Evolutionary conservation across 2,329 filamentous ascomycete genomes (phyloP).

Genomic region (Monosporascus sp.): DNA sequence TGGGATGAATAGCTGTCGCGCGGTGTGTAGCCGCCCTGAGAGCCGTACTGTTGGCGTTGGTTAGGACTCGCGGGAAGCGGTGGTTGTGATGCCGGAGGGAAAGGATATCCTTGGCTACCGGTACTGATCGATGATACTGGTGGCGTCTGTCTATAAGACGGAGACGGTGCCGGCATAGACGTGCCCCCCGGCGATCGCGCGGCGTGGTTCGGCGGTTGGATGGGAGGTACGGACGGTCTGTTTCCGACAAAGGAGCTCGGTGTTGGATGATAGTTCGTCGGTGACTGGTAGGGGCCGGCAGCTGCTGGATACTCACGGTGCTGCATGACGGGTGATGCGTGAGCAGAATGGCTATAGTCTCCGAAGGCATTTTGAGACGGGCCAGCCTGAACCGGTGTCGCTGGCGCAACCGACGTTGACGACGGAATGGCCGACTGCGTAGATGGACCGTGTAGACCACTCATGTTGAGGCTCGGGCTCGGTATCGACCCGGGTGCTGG

Average conservation of each 20-base stretch:
- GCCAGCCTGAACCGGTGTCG: constrained; percentile 33
- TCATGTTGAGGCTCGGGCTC: background rate
- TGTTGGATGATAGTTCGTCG: constrained; percentile 25
- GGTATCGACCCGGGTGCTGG: constrained; percentile 3
- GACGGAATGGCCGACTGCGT: constrained; percentile 16
- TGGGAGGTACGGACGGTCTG: constrained; percentile 28
- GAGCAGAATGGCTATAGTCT: constrained; percentile 43
- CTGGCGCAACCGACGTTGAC: constrained; percentile 22
- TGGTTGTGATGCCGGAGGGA: constrained; percentile 34
- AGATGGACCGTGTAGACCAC: constrained; percentile 9
- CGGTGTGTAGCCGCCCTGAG: constrained; percentile 34
- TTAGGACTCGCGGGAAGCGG: constrained; percentile 43
- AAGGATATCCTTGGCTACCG: constrained; percentile 42
- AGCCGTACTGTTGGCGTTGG: constrained; percentile 47
- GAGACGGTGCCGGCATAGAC: constrained; percentile 37
- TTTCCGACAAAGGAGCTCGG: constrained; percentile 34
- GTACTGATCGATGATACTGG: constrained; percentile 39
- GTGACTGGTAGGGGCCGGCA: constrained; percentile 34
- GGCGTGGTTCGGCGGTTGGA: constrained; percentile 42
- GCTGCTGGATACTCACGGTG: constrained; percentile 37
- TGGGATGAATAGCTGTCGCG: constrained; percentile 39
- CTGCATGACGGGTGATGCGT: constrained; percentile 43
- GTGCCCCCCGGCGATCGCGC: constrained; percentile 43
- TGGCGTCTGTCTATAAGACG: constrained; percentile 44
- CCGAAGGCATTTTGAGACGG: constrained; percentile 42